Percentiles rank a stretch among this genome's conserved stretches.
These are phyloP conservation scores for Hypoxylon sp. DNA, from an alignment of 2,329 filamentous ascomycete species.

Conservation along the genomic window DNA sequence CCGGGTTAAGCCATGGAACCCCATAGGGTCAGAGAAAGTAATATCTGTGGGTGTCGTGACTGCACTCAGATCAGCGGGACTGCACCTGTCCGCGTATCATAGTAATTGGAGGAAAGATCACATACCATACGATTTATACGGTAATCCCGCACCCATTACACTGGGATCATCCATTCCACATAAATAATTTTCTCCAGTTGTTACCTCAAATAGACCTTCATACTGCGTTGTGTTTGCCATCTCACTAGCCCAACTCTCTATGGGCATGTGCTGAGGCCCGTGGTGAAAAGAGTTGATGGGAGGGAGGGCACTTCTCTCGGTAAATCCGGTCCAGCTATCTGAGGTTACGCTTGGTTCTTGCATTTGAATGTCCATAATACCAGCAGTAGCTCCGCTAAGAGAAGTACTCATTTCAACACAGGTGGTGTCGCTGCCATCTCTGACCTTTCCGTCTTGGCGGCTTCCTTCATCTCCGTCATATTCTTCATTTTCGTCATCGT, in stretches of 20 bases:
- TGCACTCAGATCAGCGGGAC: not conserved
- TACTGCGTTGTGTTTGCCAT: slow-evolving; percentile 2
- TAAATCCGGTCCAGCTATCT: slow-evolving; percentile 4
- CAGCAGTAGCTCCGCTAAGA: not conserved
- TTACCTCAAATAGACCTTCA: slow-evolving; percentile 4
- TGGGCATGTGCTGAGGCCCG: not conserved
- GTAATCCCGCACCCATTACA: not conserved
- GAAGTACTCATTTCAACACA: not conserved
- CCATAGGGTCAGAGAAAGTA: slow-evolving; percentile 2
- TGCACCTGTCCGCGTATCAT: not conserved
- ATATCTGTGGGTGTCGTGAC: slow-evolving; percentile 7
- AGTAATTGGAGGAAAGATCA: not conserved
- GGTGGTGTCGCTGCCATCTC: not conserved
- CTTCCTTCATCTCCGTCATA: slow-evolving; percentile 2
- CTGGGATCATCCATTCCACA: slow-evolving; percentile 14
- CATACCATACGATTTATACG: slow-evolving; percentile 12
- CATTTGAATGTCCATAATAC: slow-evolving; percentile 5
- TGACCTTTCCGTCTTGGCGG: not conserved
- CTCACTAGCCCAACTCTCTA: slow-evolving; percentile 2
- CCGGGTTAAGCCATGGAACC: not conserved
- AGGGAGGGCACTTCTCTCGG: slow-evolving; percentile 6
- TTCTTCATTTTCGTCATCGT: slow-evolving; percentile 10
- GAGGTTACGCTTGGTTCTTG: not conserved
- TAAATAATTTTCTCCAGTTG: slow-evolving; percentile 5
- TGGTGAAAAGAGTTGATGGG: slow-evolving; percentile 1